Evolutionary conservation across 192 early-diverging fungal genomes (phyloP).

Genomic region (Coemansia sp.): DNA sequence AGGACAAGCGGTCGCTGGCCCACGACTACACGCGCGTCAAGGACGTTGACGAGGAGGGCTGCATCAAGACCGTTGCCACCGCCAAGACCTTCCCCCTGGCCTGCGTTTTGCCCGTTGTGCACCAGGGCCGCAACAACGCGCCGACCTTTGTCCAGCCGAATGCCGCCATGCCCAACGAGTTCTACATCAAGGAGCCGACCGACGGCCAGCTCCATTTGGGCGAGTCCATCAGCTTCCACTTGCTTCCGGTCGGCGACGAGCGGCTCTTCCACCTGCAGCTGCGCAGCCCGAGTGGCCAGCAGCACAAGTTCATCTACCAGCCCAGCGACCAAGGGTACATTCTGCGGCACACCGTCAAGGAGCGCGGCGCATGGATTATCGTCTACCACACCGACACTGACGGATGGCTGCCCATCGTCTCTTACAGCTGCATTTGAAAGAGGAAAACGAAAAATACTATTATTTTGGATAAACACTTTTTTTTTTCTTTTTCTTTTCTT

Average conservation of each 20-base stretch:
- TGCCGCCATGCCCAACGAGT: slow-evolving; percentile 49
- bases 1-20: slow-evolving; percentile 33
- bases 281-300: slow-evolving; percentile 53
- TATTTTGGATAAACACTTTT: not conserved
- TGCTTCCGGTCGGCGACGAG: slow-evolving; percentile 55
- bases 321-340: slow-evolving; percentile 58
- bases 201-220: slow-evolving; percentile 46
- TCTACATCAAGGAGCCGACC: slow-evolving; percentile 57
- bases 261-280: slow-evolving; percentile 57
- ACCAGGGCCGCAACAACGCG: slow-evolving; percentile 44
- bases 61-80: slow-evolving; percentile 40
- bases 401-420: slow-evolving; percentile 56
- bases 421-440: slow-evolving; percentile 47
- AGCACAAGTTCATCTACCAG: slow-evolving; percentile 59
- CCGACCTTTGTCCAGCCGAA: slow-evolving; percentile 52
- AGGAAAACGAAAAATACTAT: not conserved
- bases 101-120: slow-evolving; percentile 43
- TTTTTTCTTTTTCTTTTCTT: not conserved
- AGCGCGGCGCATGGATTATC: slow-evolving; percentile 59
- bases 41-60: slow-evolving; percentile 52
- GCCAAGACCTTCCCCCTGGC: slow-evolving; percentile 53
- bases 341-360: slow-evolving; percentile 56
- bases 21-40: slow-evolving; percentile 53
- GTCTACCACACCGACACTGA: slow-evolving; percentile 57
- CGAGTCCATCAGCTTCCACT: slow-evolving; percentile 50